These are phyloP conservation scores for Candida yuanshanica DNA, from an alignment of 805 yeast genomes.

Conservation along the genomic window DNA sequence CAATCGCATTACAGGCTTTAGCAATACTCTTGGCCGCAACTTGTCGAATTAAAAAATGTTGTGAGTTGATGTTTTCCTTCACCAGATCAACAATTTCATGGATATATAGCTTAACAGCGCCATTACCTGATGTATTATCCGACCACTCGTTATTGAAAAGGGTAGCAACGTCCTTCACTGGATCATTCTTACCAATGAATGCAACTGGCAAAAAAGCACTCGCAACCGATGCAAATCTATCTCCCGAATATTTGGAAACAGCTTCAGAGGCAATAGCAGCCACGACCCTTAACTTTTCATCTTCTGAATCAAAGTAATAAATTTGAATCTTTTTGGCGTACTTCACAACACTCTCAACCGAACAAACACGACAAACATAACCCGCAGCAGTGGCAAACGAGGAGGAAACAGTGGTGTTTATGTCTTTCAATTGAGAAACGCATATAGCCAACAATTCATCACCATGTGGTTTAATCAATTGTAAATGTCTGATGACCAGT, in stretches of 20 bases:
- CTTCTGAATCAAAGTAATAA: conserved; percentile 55
- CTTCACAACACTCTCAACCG: conserved; percentile 43
- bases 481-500: conserved; percentile 52
- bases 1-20: conserved; percentile 45
- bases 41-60: conserved; percentile 58
- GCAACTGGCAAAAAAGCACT: conserved; percentile 70
- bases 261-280: conserved; percentile 62
- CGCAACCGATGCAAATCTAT: conserved; percentile 56
- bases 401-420: conserved; percentile 65
- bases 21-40: conserved; percentile 66
- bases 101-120: conserved; percentile 63
- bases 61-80: conserved; percentile 45
- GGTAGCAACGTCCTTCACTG: conserved; percentile 37
- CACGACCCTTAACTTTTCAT: conserved; percentile 40
- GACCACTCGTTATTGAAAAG: conserved; percentile 67
- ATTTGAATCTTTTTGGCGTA: conserved; percentile 46
- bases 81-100: conserved; percentile 58
- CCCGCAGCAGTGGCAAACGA: conserved; percentile 82
- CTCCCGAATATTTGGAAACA: conserved; percentile 62
- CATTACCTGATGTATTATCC: conserved; percentile 70
- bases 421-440: conserved; percentile 53
- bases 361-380: conserved; percentile 60
- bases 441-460: conserved; percentile 59
- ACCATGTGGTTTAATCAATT: conserved; percentile 42
- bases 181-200: conserved; percentile 71